Evolutionary conservation across 495 filamentous ascomycete genomes (phyloP), one percentile per base, ranked within the genome.

Genomic region (Penicillium subrubescens): DNA sequence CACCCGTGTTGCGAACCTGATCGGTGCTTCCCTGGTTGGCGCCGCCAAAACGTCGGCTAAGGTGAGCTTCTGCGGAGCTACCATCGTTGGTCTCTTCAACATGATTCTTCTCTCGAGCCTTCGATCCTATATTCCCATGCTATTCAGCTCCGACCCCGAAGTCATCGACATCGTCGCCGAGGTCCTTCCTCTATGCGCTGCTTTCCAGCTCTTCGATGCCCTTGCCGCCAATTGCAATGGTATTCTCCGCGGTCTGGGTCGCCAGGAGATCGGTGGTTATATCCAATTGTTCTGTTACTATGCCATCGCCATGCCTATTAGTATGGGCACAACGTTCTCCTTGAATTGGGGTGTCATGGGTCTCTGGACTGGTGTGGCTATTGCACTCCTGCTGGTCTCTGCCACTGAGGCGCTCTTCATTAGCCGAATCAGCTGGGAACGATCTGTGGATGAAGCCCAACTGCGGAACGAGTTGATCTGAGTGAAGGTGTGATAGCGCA

Each of bases 181-280:
- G 3, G 84, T 90, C 11, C 79, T 98, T 51, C 93, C 94, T 1
- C 69, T 97, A 1, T 90, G 89, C 55, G 92, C 92, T 0, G 83
- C 92, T 0, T 96, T 96, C 82, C 94, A 98, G 75, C 83, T 95
- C 2, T 93, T 94, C 65, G 94, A 98, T 71, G 86, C 89, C 14
- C 72, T 95, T 48, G 89, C 92, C 0, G 83, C 88, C 8, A 89
- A 88, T 66, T 91, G 89, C 66, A 93, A 94, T 67, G 94, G 94
- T 21, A 79, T 97, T 35, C 80, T 98, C 33, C 84, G 94, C 25
- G 94, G 94, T 11, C 84, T 94, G 33, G 93, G 94, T 3, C 84
- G 90, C 37, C 94, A 97, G 73, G 88, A 93, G 66, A 85, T 98
- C 55, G 93, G 94, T 2, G 93, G 94, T 5, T 97, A 93, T 73